These are phyloP conservation scores for Corylus heterophylla DNA, from an alignment of 306 rosid species.

Conservation along the genomic window DNA sequence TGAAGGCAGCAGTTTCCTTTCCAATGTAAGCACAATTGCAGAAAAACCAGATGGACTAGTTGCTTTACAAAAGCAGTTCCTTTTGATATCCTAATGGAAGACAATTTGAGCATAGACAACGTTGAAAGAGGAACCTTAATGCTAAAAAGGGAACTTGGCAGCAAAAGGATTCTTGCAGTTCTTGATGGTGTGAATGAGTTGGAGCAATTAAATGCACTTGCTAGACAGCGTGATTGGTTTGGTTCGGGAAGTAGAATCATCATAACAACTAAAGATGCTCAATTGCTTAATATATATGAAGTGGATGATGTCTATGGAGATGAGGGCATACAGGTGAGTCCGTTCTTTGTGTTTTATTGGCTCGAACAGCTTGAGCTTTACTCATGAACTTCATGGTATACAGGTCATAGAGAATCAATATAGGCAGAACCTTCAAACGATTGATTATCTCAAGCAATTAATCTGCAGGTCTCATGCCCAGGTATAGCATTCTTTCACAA, in stretches of 20 bases:
- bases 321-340: conserved; percentile 10
- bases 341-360: background rate
- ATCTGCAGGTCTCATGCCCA: background rate
- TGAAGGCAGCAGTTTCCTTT: conserved; percentile 22
- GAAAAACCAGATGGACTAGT: background rate
- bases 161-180: conserved; percentile 16
- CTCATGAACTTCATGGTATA: background rate
- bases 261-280: conserved; percentile 5
- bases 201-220: conserved; percentile 8
- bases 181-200: conserved; percentile 14
- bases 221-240: background rate
- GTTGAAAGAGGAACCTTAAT: background rate
- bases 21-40: conserved; percentile 1
- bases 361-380: background rate
- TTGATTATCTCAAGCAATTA: background rate
- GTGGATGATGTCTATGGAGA: conserved; percentile 25
- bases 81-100: background rate
- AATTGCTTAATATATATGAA: background rate
- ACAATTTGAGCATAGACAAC: background rate
- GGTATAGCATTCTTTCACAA: background rate
- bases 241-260: conserved; percentile 26
- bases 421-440: conserved; percentile 15
- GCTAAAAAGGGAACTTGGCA: background rate
- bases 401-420: conserved; percentile 24
- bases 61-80: conserved; percentile 8